A percentile compares a stretch with the other conserved stretches of the same genome.
These are phyloP conservation scores for Metroxylon sagu DNA, from an alignment of 176 grass and related monocot genomes.

Conservation along the genomic window DNA sequence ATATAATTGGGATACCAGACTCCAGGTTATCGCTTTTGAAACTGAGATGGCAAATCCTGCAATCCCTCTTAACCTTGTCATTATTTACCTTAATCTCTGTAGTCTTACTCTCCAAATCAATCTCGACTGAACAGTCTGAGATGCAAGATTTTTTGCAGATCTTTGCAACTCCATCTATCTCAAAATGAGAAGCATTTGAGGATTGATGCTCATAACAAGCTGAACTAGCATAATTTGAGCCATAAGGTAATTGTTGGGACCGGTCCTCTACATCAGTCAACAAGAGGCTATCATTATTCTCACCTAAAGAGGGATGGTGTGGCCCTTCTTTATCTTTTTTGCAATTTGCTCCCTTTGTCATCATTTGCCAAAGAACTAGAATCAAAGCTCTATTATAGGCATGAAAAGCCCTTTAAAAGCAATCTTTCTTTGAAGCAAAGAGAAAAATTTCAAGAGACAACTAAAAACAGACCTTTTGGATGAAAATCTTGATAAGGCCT, in stretches of 20 bases:
- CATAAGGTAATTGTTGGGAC: conserved; percentile 43
- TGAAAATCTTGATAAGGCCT: no score
- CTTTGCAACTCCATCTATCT: conserved; percentile 18
- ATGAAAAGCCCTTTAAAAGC: not conserved
- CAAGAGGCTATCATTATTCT: conserved; percentile 41
- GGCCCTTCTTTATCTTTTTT: conserved; percentile 14
- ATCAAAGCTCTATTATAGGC: not conserved
- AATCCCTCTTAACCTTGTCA: conserved; percentile 56
- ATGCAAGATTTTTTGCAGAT: conserved; percentile 53
- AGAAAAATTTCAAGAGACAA: no score
- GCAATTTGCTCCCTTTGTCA: conserved; percentile 16
- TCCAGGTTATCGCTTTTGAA: conserved; percentile 50
- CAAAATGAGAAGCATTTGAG: not conserved
- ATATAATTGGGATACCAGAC: conserved; percentile 61
- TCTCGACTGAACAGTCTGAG: conserved; percentile 58
- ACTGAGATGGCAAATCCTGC: conserved; percentile 93
- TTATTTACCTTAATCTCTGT: conserved; percentile 58
- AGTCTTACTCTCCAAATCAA: conserved; percentile 58
- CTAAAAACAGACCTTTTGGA: no score
- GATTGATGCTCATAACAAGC: conserved; percentile 17
- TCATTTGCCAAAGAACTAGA: conserved; percentile 16
- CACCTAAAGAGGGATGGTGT: conserved; percentile 9
- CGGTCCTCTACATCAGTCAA: conserved; percentile 69
- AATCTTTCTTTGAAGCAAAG: no score
- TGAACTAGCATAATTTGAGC: conserved; percentile 26